phyloP scores from a whole-genome alignment of 345 rosid species.

The Combretum micranthum region DNA sequence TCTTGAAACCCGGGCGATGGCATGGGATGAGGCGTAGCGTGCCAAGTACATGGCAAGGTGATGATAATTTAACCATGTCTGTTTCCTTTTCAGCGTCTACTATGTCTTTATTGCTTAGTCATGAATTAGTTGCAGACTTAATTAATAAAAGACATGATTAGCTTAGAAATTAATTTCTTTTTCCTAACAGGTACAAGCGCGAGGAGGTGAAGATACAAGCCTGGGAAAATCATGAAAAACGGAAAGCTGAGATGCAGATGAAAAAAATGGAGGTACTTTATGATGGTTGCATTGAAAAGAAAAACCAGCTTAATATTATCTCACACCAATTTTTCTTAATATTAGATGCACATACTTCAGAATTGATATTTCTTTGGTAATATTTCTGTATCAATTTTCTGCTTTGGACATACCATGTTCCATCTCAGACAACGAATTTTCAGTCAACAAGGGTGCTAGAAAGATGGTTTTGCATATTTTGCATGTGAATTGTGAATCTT shows the following conservation, averaged over 20 bases:
- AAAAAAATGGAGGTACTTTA: slow-evolving; percentile 72
- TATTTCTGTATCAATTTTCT: not conserved
- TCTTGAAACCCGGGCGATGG: slow-evolving; percentile 66
- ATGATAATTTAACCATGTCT: not conserved
- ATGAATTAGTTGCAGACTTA: not conserved
- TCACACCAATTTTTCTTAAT: not conserved
- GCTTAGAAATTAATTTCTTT: not conserved
- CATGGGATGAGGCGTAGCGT: slow-evolving; percentile 94
- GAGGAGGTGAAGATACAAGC: slow-evolving; percentile 93
- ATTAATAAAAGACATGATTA: not conserved
- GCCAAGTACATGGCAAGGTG: slow-evolving; percentile 91
- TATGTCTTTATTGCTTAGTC: not conserved
- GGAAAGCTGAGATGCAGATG: slow-evolving; percentile 96
- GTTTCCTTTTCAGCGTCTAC: no score
- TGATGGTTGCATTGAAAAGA: no score
- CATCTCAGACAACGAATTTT: no score
- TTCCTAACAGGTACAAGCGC: slow-evolving; percentile 60
- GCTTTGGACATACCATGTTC: no score
- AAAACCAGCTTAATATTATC: not conserved
- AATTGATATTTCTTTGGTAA: not conserved
- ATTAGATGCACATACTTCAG: not conserved
- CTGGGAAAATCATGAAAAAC: slow-evolving; percentile 91
- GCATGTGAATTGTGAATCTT: no score
- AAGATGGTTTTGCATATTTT: no score
- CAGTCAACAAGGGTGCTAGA: no score